Percentiles rank a stretch among this genome's conserved stretches.
Evolutionary conservation across 257 asterid species (phyloP).

Genomic region (Anisodus tanguticus): DNA sequence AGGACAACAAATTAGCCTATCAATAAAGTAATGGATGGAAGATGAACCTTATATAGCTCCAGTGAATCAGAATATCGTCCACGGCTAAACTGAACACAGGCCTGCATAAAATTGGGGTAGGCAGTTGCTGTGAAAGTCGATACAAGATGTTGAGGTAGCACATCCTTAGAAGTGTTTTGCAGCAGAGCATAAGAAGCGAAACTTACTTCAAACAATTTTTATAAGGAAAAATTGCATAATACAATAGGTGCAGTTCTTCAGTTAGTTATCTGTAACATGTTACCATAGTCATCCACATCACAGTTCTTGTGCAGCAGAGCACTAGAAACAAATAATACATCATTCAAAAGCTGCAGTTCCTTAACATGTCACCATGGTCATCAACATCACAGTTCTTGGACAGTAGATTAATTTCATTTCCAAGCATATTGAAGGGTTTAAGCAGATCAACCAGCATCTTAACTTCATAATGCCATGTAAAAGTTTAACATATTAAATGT

Average conservation of each 20-base stretch:
- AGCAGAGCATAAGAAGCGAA: background rate
- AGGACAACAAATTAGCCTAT: too few species aligned
- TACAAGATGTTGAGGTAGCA: slow-evolving; percentile 15
- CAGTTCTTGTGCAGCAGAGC: background rate
- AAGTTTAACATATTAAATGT: slow-evolving; percentile 8
- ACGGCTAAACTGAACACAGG: slow-evolving; percentile 91
- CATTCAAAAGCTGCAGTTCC: slow-evolving; percentile 10
- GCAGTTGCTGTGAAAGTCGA: slow-evolving; percentile 33
- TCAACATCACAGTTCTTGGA: slow-evolving; percentile 18
- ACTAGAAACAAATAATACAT: background rate
- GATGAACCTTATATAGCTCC: slow-evolving; percentile 84
- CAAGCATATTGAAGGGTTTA: slow-evolving; percentile 10
- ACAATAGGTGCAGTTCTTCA: background rate
- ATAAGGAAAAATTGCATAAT: background rate
- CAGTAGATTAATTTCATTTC: background rate
- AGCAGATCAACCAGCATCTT: background rate
- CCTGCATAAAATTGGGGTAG: slow-evolving; percentile 56
- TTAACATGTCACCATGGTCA: slow-evolving; percentile 13
- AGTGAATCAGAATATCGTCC: slow-evolving; percentile 86
- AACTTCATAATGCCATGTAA: slow-evolving; percentile 1
- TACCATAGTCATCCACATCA: slow-evolving; percentile 9
- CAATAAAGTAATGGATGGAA: background rate
- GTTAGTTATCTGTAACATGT: background rate
- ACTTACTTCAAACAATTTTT: background rate
- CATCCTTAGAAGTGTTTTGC: slow-evolving; percentile 15